Evolutionary conservation across 2,329 filamentous ascomycete species (phyloP).

Genomic region (Akanthomyces dipterigenus): DNA sequence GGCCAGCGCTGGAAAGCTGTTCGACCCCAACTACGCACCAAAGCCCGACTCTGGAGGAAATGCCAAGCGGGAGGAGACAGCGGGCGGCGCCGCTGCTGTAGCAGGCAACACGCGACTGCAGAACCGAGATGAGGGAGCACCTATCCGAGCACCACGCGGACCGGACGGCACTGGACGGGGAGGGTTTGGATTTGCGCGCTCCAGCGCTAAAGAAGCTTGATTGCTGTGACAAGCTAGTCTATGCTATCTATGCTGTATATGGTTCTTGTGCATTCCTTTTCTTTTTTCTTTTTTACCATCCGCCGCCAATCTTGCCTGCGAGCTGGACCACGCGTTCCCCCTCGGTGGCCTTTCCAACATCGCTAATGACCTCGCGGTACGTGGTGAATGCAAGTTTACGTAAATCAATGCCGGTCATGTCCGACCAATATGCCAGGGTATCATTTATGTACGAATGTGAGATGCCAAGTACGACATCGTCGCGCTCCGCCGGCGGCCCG

Average conservation of each 20-base stretch:
- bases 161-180: conserved; percentile 71
- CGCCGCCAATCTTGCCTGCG: conserved; percentile 84
- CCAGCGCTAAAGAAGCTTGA: conserved; percentile 51
- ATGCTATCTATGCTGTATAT: conserved; percentile 20
- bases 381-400: conserved; percentile 75
- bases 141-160: conserved; percentile 68
- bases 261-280: conserved; percentile 7
- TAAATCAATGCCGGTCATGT: conserved; percentile 61
- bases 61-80: conserved; percentile 31
- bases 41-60: conserved; percentile 54
- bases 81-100: conserved; percentile 8
- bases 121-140: conserved; percentile 59
- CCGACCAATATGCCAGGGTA: conserved; percentile 69
- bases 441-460: conserved; percentile 59
- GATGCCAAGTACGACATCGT: conserved; percentile 56
- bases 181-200: conserved; percentile 67
- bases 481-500: conserved; percentile 22
- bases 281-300: conserved; percentile 58
- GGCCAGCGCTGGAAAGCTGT: conserved; percentile 48
- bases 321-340: conserved; percentile 81
- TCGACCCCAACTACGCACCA: conserved; percentile 65
- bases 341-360: conserved; percentile 76
- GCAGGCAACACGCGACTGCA: conserved; percentile 39
- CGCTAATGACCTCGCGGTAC: conserved; percentile 87
- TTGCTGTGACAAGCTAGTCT: conserved; percentile 12